Conservation (phyloP, 306 rosid genomes). For the Cicer chorassanicum region DNA sequence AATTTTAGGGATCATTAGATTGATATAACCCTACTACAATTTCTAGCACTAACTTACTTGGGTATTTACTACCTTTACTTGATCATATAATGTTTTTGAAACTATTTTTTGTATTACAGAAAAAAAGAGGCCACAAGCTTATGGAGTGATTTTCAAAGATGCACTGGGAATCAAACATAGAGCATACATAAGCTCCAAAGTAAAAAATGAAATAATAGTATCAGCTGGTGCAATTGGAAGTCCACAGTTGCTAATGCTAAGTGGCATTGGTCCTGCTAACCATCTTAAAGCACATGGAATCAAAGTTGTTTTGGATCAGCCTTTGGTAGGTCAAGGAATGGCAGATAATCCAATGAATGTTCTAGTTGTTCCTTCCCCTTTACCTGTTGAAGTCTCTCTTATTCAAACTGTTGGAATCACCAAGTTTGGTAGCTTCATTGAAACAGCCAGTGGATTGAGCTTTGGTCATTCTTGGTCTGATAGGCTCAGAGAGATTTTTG, state of each 20-base stretch:
- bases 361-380: constrained; percentile 67
- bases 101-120: constrained; percentile 31
- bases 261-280: constrained; percentile 68
- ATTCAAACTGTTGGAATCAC: constrained; percentile 76
- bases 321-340: constrained; percentile 76
- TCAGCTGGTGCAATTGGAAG: constrained; percentile 85
- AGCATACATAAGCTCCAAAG: constrained; percentile 48
- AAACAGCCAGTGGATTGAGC: constrained; percentile 64
- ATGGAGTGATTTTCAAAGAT: constrained; percentile 72
- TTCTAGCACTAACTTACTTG: too few species aligned
- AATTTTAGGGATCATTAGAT: too few species aligned
- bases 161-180: constrained; percentile 53
- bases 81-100: not conserved
- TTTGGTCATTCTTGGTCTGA: constrained; percentile 52
- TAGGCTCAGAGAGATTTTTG: constrained; percentile 42
- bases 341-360: constrained; percentile 79
- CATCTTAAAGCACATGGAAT: constrained; percentile 70
- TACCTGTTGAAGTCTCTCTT: constrained; percentile 72
- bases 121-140: constrained; percentile 60
- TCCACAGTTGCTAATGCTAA: constrained; percentile 73
- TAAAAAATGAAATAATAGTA: constrained; percentile 60
- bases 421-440: constrained; percentile 57
- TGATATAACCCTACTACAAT: too few species aligned
- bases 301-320: constrained; percentile 58
- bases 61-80: not conserved